phyloP scores from a whole-genome alignment of 2,329 filamentous ascomycete genomes.

The Diaporthe caulivora region DNA sequence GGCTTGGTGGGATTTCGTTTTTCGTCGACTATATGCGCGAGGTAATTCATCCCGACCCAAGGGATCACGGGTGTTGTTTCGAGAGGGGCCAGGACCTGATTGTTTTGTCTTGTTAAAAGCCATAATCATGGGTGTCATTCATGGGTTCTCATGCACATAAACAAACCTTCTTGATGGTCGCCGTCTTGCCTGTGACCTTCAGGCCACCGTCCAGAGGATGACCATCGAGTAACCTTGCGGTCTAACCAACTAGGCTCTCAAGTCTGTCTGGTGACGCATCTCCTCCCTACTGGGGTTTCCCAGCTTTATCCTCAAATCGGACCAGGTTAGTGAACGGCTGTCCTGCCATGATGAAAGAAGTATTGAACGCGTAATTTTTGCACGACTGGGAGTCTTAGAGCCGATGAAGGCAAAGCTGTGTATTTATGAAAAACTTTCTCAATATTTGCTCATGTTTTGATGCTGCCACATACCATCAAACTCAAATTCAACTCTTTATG shows the following conservation, averaged over 20 bases:
- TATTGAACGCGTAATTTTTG: too few relatives aligned
- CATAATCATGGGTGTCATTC: neutral
- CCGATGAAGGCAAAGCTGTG: neutral
- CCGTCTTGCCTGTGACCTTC: neutral
- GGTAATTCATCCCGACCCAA: neutral
- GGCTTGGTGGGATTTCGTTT: neutral
- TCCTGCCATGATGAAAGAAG: constrained; percentile 1
- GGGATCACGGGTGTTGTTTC: constrained; percentile 1
- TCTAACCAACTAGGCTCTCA: neutral
- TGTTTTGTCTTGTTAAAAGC: neutral
- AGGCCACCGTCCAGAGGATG: constrained; percentile 2
- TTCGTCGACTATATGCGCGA: constrained; percentile 1
- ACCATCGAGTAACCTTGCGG: neutral
- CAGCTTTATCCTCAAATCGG: neutral
- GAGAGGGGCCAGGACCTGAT: neutral
- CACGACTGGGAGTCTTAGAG: too few relatives aligned
- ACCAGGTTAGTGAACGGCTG: constrained; percentile 7
- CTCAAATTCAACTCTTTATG: neutral
- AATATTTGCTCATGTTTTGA: neutral
- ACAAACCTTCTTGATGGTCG: neutral
- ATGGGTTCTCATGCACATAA: neutral
- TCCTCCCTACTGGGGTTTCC: neutral
- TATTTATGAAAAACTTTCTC: too few relatives aligned
- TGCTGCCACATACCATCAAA: neutral
- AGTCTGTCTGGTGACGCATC: neutral